Base-by-base conservation (phyloP, 2,329 filamentous ascomycete genomes). In the Macrophomina tecta region DNA sequence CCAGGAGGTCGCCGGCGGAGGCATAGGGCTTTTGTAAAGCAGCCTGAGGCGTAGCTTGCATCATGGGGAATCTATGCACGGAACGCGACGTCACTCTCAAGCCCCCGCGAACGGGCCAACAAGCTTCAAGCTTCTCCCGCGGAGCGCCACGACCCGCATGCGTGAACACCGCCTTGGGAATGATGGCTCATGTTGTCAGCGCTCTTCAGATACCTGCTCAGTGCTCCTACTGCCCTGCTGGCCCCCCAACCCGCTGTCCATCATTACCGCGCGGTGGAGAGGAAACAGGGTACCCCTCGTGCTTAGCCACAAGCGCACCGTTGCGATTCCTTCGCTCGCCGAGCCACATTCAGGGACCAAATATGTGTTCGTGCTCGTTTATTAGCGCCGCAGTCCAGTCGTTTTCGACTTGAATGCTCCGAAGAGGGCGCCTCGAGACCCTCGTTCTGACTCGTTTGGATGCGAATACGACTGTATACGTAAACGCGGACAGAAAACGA, bases 11-110 rank as follows among this genome's bases (percentile, higher is more conserved):
- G 23, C n/a, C 40, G 30, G 12, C 23, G 42, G 58, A 42, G 5
- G 61, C 30, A 30, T 32, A 48, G 38, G 48, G 61, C 38, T 42
- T 40, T 64, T 64, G 61, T 53, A 64, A 64, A 53, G 11, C 60
- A 30, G 60, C 60, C 45, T 51, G 34, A 51, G 60, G 45, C 58
- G 30, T n/a, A 42, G 45, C 60, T 63, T 63, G 45, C 60, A 52
- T 63, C 46, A 63, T 63, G 60, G 60, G 61, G 42, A 36, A 34
- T 38, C 61, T 38, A 64, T 52, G 61, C 61, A 42, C 34, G 46
- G 28, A 8, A 23, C 61, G 48, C 36, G 61, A 64, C 61, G 61
- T 64, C 61, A 64, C 61, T 14, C 1, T 48, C 48, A 53, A 34
- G 56, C 56, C 56, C 56, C 55, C 23, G 30, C 49, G 49, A 32